Evolutionary conservation across 2,329 filamentous ascomycete species (phyloP).

Genomic region (Fusarium nisikadoi): DNA sequence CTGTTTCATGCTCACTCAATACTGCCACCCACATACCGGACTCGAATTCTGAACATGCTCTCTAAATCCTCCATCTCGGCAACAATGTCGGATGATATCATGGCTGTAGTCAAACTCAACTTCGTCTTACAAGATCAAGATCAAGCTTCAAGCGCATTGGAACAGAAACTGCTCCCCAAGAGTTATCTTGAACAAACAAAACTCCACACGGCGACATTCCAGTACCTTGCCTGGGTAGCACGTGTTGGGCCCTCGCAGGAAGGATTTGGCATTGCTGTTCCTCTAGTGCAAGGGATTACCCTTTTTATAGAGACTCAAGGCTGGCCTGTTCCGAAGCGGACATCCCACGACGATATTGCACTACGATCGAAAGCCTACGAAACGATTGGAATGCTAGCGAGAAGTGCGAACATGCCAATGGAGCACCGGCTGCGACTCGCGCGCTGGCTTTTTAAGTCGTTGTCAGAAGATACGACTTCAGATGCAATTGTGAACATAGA

Average conservation of each 20-base stretch:
- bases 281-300: slow-evolving; percentile 74
- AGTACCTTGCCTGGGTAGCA: slow-evolving; percentile 88
- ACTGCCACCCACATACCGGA: slow-evolving; percentile 78
- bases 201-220: slow-evolving; percentile 83
- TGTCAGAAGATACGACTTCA: slow-evolving; percentile 80
- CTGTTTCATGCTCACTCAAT: slow-evolving; percentile 80
- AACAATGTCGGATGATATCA: slow-evolving; percentile 73
- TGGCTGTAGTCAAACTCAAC: slow-evolving; percentile 75
- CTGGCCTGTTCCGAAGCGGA: slow-evolving; percentile 76
- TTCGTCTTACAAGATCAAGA: not conserved
- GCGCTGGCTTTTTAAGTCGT: slow-evolving; percentile 83
- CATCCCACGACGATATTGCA: slow-evolving; percentile 68
- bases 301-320: slow-evolving; percentile 83
- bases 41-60: slow-evolving; percentile 79
- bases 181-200: slow-evolving; percentile 80
- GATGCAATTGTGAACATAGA: slow-evolving; percentile 89
- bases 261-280: slow-evolving; percentile 73
- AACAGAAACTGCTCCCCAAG: slow-evolving; percentile 48
- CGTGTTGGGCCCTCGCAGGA: slow-evolving; percentile 70
- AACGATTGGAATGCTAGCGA: slow-evolving; percentile 84
- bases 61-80: slow-evolving; percentile 81
- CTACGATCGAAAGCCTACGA: slow-evolving; percentile 88
- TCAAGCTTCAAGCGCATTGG: slow-evolving; percentile 1
- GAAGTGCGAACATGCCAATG: slow-evolving; percentile 68
- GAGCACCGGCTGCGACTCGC: slow-evolving; percentile 65